Conservation (phyloP, 1,284 basidiomycete species). For the Austroboletus novae-zelandiae region DNA sequence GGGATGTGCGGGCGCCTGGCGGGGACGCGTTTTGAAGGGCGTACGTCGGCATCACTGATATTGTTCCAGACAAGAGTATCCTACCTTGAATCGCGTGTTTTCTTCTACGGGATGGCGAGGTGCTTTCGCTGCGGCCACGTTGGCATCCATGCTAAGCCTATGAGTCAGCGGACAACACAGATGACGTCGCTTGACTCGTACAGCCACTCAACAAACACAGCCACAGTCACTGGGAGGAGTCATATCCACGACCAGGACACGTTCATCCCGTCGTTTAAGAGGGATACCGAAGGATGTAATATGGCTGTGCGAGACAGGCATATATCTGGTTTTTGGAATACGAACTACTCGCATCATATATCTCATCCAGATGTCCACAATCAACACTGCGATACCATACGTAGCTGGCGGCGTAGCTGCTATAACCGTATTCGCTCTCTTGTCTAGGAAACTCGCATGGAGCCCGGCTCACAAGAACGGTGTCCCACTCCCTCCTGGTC, state of each 20-base stretch:
- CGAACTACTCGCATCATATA: too few relatives aligned
- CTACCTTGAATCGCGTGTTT: conserved; percentile 25
- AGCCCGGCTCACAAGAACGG: background rate
- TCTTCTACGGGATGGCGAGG: conserved; percentile 19
- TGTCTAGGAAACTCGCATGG: background rate
- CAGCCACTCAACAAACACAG: too few relatives aligned
- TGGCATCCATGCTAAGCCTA: conserved; percentile 19
- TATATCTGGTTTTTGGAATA: too few relatives aligned
- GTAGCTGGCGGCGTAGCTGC: background rate
- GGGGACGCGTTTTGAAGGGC: too few relatives aligned
- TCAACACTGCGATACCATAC: background rate
- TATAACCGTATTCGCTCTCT: background rate
- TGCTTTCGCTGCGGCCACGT: conserved; percentile 11
- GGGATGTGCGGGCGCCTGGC: conserved; percentile 13
- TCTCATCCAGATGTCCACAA: too few relatives aligned
- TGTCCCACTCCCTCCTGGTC: conserved; percentile 7
- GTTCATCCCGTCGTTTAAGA: too few relatives aligned
- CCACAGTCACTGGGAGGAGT: too few relatives aligned
- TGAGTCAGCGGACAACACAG: background rate
- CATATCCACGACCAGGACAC: too few relatives aligned
- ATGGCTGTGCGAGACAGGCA: too few relatives aligned
- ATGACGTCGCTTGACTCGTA: background rate
- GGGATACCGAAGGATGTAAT: too few relatives aligned
- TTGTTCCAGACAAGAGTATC: background rate
- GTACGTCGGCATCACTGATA: too few relatives aligned